Evolutionary conservation across 2,329 filamentous ascomycete species (phyloP), one percentile per base, ranked within the genome.

Genomic region (Exserohilum turcica): DNA sequence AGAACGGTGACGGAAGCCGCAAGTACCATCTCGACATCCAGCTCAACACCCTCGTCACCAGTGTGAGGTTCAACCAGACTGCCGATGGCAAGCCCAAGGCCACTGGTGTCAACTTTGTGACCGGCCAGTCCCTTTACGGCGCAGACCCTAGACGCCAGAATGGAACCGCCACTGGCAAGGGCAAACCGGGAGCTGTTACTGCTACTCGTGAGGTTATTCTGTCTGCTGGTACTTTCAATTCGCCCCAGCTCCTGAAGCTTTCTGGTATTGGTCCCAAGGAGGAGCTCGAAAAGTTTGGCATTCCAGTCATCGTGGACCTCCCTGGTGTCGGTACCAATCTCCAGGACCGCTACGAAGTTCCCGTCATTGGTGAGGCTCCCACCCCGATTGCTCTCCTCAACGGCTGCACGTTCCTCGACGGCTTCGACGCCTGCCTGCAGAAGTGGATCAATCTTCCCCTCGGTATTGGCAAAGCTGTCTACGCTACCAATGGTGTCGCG

Each of bases 311-410:
- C 15, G 76, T 80, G 3, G 78, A 87, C 56, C 81, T 84, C 0
- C 81, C 82, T 1, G 84, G 86, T 38, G 85, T 90, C 3, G 86
- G 86, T 5, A 81, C 80, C 52, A 86, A 88, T 71, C 77, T 89
- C 3, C 79, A 86, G 43, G 86, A 89, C 64, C 84, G 86, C 39
- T 82, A 82, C 37, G 82, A 81, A 54, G 44, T 59, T 10, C 51
- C 57, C 8, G 76, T 84, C 13, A 76, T 79, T 0, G 80, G 80
- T 48, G 71, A 79, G 44, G 66, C 75, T 18, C 61, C 57, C 2
- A 69, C 61, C 43, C 73, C 77, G 54, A 70, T 70, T 21, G 37
- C 63, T 16, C 45, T 68, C 1, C 56, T 74, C 33, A 74, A 76
- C 64, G 63, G 71, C 65, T 71, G 80, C 72, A 77, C 70, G 3